Evolutionary conservation across 2,329 filamentous ascomycete genomes (phyloP).

Genomic region (Teratosphaeriaceae sp.): DNA sequence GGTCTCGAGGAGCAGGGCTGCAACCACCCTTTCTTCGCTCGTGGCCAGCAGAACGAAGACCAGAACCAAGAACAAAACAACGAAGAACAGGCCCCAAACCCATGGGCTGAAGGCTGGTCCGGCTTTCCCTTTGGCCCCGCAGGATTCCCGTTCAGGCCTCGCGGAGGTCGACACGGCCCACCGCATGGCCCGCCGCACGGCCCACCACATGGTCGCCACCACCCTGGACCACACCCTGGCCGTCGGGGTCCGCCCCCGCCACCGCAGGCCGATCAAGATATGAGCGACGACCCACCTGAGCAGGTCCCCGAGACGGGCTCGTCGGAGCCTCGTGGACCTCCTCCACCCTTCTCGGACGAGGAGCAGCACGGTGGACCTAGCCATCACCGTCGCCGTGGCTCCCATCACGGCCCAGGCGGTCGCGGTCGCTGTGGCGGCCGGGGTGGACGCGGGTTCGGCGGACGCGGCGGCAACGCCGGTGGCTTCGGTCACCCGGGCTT

Average conservation of each 20-base stretch:
- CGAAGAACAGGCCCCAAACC: constrained; percentile 4
- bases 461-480: constrained; percentile 15
- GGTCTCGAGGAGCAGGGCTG: constrained; percentile 42
- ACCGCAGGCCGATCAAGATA: not conserved
- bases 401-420: constrained; percentile 16
- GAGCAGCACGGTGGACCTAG: constrained; percentile 9
- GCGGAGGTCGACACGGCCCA: constrained; percentile 17
- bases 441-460: constrained; percentile 11
- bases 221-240: constrained; percentile 3
- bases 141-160: too few relatives aligned
- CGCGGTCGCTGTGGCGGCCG: constrained; percentile 24
- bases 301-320: constrained; percentile 10
- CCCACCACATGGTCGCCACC: not conserved
- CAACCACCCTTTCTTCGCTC: constrained; percentile 39
- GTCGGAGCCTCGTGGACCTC: constrained; percentile 18
- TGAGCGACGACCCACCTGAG: not conserved
- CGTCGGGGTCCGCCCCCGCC: constrained; percentile 4
- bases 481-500: constrained; percentile 1
- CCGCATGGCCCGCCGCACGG: constrained; percentile 9
- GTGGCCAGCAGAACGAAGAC: constrained; percentile 19
- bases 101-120: constrained; percentile 30
- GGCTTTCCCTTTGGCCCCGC: constrained; percentile 30
- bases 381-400: constrained; percentile 13
- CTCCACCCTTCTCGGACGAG: constrained; percentile 16
- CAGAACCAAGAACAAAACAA: constrained; percentile 6